phyloP scores from a whole-genome alignment of 140 eudicot species.

The Stevia rebaudiana region DNA sequence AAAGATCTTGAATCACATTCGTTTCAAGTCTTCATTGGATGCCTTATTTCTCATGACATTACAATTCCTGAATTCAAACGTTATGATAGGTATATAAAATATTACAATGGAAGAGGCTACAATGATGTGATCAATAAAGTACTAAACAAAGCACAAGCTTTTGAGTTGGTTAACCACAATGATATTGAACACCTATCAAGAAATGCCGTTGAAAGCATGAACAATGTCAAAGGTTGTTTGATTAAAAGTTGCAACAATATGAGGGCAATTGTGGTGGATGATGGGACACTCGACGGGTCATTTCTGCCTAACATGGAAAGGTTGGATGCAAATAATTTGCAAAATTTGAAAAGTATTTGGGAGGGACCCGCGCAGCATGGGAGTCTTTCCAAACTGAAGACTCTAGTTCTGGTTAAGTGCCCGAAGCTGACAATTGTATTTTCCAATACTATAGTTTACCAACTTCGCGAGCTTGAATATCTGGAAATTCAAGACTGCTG shows the following conservation, averaged over 20 bases:
- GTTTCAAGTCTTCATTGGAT: too few species aligned
- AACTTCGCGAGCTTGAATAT: too few species aligned
- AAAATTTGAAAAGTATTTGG: conserved; percentile 17
- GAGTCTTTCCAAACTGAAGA: conserved; percentile 17
- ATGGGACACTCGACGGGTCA: background rate
- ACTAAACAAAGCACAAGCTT: conserved; percentile 16
- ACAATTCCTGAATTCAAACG: conserved; percentile 6
- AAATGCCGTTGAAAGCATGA: conserved; percentile 13
- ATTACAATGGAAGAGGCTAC: too few species aligned
- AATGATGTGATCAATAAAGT: too few species aligned
- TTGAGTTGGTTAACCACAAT: conserved; percentile 23
- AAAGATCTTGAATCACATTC: too few species aligned
- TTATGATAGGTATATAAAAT: too few species aligned
- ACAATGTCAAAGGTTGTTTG: conserved; percentile 23
- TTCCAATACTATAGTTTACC: too few species aligned
- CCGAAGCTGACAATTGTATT: background rate
- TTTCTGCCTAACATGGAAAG: conserved; percentile 22
- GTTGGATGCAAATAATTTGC: conserved; percentile 17
- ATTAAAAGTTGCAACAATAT: conserved; percentile 18
- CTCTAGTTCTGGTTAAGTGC: conserved; percentile 9
- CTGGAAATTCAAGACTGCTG: too few species aligned
- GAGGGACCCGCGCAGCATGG: conserved; percentile 7
- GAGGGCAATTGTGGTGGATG: conserved; percentile 2
- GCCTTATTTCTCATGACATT: too few species aligned
- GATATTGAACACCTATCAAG: conserved; percentile 19